phyloP scores from a whole-genome alignment of 805 yeast species.

The Cyberlindnera petersonii region DNA sequence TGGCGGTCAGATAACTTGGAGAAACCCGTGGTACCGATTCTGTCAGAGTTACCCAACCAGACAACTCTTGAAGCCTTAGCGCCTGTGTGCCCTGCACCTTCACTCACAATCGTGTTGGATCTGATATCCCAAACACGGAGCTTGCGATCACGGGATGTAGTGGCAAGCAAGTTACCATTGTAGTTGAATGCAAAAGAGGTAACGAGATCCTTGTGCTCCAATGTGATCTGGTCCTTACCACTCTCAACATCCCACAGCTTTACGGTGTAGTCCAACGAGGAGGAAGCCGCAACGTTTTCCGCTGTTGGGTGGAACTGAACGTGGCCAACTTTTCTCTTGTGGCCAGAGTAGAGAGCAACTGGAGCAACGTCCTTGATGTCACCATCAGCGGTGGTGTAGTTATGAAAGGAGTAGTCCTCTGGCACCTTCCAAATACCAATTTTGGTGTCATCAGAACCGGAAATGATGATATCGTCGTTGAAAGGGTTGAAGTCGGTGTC shows the following conservation, averaged over 20 bases:
- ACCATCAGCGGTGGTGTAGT: slow-evolving; percentile 51
- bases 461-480: slow-evolving; percentile 66
- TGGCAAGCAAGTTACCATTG: slow-evolving; percentile 82
- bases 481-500: slow-evolving; percentile 97
- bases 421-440: slow-evolving; percentile 89
- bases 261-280: slow-evolving; percentile 86
- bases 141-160: slow-evolving; percentile 87
- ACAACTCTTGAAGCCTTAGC: slow-evolving; percentile 85
- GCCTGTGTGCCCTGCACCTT: slow-evolving; percentile 88
- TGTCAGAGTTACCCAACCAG: slow-evolving; percentile 86
- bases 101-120: slow-evolving; percentile 66
- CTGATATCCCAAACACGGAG: slow-evolving; percentile 91
- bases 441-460: slow-evolving; percentile 79
- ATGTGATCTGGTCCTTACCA: slow-evolving; percentile 64
- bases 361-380: slow-evolving; percentile 70
- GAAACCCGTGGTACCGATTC: slow-evolving; percentile 92
- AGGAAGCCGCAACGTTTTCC: slow-evolving; percentile 78
- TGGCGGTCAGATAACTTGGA: slow-evolving; percentile 92
- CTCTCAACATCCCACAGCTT: slow-evolving; percentile 86
- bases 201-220: slow-evolving; percentile 85
- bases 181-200: slow-evolving; percentile 91
- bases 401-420: slow-evolving; percentile 66
- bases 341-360: slow-evolving; percentile 70
- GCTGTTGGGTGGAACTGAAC: slow-evolving; percentile 88
- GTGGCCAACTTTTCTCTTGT: slow-evolving; percentile 90